Percentiles rank a stretch among this genome's conserved stretches.
Evolutionary conservation across 2,329 filamentous ascomycete genomes (phyloP).

Genomic region (Botryosphaeria agaves): DNA sequence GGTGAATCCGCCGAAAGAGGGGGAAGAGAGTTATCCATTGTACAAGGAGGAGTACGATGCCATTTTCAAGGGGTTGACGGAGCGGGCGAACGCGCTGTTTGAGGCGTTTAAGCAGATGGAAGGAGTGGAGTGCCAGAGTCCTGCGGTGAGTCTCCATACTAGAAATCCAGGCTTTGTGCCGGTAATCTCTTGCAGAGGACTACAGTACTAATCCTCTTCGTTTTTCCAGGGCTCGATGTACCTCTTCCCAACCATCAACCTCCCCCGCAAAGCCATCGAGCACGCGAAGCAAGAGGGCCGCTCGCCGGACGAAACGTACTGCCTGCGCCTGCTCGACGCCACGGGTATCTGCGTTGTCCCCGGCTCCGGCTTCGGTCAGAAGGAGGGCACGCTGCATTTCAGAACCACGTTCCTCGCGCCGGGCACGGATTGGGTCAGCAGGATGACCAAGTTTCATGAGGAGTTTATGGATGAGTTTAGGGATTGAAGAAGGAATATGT

Average conservation of each 20-base stretch:
- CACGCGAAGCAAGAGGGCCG: slow-evolving; percentile 59
- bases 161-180: no score
- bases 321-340: slow-evolving; percentile 72
- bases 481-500: no score
- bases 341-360: slow-evolving; percentile 92
- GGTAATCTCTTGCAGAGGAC: no score
- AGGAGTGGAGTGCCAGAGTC: slow-evolving; percentile 76
- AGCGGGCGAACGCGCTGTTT: slow-evolving; percentile 72
- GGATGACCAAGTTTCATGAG: slow-evolving; percentile 78
- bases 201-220: background rate
- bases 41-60: slow-evolving; percentile 73
- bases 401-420: slow-evolving; percentile 92
- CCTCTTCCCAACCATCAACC: slow-evolving; percentile 84
- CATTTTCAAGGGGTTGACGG: slow-evolving; percentile 62
- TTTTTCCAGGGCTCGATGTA: slow-evolving; percentile 73
- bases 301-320: slow-evolving; percentile 83
- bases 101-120: slow-evolving; percentile 90
- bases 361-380: slow-evolving; percentile 86
- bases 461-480: slow-evolving; percentile 75
- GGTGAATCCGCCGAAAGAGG: slow-evolving; percentile 81
- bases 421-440: slow-evolving; percentile 83
- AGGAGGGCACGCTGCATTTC: slow-evolving; percentile 81
- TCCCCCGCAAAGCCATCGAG: slow-evolving; percentile 58
- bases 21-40: slow-evolving; percentile 67
- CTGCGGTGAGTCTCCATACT: slow-evolving; percentile 41